These are phyloP conservation scores for Melaleuca alternifolia DNA, from an alignment of 345 rosid genomes.

Conservation along the genomic window DNA sequence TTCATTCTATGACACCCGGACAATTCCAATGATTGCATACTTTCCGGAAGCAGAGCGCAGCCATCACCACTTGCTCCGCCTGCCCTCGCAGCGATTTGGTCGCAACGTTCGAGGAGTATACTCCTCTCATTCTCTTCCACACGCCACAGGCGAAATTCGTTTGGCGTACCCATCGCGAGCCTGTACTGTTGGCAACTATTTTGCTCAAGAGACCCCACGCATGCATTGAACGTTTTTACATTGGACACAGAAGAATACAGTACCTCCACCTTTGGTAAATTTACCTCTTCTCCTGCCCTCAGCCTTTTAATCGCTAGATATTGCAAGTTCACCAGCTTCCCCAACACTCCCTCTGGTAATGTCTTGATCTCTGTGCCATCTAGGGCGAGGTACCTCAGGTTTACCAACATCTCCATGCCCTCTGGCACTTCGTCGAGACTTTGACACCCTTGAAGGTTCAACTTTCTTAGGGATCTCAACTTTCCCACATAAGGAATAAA, in stretches of 20 bases:
- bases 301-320: neutral
- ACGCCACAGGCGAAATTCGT: neutral
- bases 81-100: neutral
- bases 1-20: conserved; percentile 1
- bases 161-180: neutral
- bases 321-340: neutral
- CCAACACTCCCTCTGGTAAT: neutral
- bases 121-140: neutral
- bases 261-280: neutral
- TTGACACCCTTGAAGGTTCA: neutral
- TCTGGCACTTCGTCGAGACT: neutral
- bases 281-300: conserved; percentile 1
- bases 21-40: neutral
- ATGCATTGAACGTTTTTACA: neutral
- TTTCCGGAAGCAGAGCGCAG: rapidly evolving
- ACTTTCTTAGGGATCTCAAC: neutral
- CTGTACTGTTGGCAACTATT: neutral
- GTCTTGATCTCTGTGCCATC: no score
- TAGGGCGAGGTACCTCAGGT: conserved; percentile 7
- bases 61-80: neutral
- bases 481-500: conserved; percentile 9
- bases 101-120: neutral
- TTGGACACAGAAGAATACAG: neutral
- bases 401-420: conserved; percentile 5
- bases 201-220: neutral